Conservation (phyloP, 2,329 filamentous ascomycete species). For the Colletotrichum cuscutae region DNA sequence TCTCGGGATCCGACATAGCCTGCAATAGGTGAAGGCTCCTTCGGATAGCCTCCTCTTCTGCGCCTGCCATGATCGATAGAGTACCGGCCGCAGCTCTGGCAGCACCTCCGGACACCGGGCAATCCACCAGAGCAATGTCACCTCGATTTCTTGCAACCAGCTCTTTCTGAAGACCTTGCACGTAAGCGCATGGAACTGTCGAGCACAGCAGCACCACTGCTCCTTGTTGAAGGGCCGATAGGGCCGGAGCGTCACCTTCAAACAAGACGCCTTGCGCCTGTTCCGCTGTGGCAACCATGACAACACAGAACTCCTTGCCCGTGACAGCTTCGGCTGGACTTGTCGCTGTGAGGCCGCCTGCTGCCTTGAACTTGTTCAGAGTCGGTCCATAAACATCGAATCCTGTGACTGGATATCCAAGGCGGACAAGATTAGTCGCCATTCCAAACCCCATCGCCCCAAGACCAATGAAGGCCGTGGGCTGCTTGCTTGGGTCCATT, state of each 20-base stretch:
- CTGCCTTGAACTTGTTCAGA: background rate
- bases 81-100: conserved; percentile 67
- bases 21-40: conserved; percentile 55
- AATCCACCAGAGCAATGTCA: conserved; percentile 60
- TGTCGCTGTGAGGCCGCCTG: background rate
- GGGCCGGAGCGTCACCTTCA: conserved; percentile 62
- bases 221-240: conserved; percentile 31
- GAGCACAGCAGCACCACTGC: background rate
- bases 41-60: background rate
- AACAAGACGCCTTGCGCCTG: conserved; percentile 76
- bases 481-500: background rate
- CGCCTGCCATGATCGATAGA: conserved; percentile 42
- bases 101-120: conserved; percentile 43
- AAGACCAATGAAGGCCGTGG: conserved; percentile 59
- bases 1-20: conserved; percentile 69
- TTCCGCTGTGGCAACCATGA: conserved; percentile 80
- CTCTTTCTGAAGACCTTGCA: background rate
- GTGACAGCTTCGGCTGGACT: conserved; percentile 61
- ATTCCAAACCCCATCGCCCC: conserved; percentile 87
- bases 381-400: background rate
- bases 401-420: background rate
- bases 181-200: background rate
- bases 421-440: conserved; percentile 70
- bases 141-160: conserved; percentile 57
- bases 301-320: conserved; percentile 70